Conservation (phyloP, 1,139 yeast genomes). For the Eremothecium gossypii region DNA sequence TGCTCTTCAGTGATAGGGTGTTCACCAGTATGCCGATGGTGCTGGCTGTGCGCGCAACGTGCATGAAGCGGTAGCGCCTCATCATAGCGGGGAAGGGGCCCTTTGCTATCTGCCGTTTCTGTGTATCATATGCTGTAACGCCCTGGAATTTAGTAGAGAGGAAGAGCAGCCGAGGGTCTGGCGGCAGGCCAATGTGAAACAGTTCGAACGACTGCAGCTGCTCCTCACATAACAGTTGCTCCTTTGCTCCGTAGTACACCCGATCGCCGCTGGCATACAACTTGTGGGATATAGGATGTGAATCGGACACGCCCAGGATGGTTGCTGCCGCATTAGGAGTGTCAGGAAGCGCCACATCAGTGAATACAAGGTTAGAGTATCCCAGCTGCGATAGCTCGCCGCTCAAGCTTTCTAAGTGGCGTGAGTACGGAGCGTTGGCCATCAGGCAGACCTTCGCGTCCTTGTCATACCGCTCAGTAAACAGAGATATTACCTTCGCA, state of each 20-base stretch:
- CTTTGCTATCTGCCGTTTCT: constrained; percentile 25
- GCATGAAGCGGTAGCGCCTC: constrained; percentile 80
- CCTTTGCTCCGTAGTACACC: constrained; percentile 10
- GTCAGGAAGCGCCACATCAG: constrained; percentile 34
- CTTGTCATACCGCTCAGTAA: constrained; percentile 34
- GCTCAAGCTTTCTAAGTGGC: constrained; percentile 34
- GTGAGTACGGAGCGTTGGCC: constrained; percentile 59
- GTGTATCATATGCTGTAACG: constrained; percentile 42
- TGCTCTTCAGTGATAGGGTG: constrained; percentile 70
- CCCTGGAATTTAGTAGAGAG: constrained; percentile 60
- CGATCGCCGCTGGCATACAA: constrained; percentile 25
- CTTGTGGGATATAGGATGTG: not conserved
- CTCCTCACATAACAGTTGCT: constrained; percentile 7
- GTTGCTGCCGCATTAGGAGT: not conserved
- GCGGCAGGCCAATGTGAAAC: constrained; percentile 66
- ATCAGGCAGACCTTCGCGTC: constrained; percentile 44
- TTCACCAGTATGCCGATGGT: constrained; percentile 87
- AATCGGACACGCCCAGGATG: not conserved
- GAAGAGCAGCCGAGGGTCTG: constrained; percentile 68
- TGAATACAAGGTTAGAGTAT: constrained; percentile 39
- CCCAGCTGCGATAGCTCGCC: constrained; percentile 28
- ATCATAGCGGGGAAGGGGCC: constrained; percentile 73
- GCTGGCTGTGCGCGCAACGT: constrained; percentile 80
- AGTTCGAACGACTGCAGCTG: constrained; percentile 37
- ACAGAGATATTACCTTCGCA: constrained; percentile 29